Percentiles rank a stretch among this genome's conserved stretches.
Conservation (phyloP, 176 grass and related monocot genomes). For the Paspalum notatum region DNA sequence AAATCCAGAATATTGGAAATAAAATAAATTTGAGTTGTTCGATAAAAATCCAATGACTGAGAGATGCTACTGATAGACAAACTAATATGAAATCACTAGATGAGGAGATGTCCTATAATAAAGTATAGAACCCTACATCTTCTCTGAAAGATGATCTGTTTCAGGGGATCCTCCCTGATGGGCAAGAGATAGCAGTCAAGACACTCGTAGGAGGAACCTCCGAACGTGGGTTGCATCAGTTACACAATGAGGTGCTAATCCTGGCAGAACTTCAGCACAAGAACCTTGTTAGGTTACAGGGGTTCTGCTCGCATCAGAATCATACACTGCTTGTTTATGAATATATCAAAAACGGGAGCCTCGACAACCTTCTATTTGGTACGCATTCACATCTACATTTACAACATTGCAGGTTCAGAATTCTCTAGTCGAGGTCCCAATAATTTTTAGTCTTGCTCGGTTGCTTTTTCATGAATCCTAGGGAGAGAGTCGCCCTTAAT, state of each 20-base stretch:
- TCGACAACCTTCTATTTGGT: slow-evolving; percentile 42
- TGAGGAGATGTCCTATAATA: too few species aligned
- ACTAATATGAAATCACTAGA: too few species aligned
- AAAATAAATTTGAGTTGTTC: too few species aligned
- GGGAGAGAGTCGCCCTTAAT: too few species aligned
- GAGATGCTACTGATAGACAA: too few species aligned
- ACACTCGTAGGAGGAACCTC: slow-evolving; percentile 39
- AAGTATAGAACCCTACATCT: background rate
- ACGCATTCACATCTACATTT: too few species aligned
- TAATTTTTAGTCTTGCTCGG: too few species aligned
- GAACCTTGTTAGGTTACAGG: slow-evolving; percentile 54
- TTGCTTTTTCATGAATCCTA: too few species aligned
- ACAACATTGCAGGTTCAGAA: too few species aligned
- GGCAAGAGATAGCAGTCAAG: slow-evolving; percentile 58
- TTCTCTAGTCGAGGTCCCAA: too few species aligned
- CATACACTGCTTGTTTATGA: slow-evolving; percentile 48
- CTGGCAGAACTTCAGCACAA: slow-evolving; percentile 60
- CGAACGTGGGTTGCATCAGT: slow-evolving; percentile 35
- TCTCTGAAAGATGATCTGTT: background rate
- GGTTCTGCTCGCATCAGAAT: slow-evolving; percentile 44
- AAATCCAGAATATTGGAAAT: too few species aligned
- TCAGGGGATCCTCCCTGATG: slow-evolving; percentile 45
- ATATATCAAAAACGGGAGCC: slow-evolving; percentile 45
- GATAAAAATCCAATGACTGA: too few species aligned
- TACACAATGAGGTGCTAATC: slow-evolving; percentile 50